A percentile compares a stretch with the other conserved stretches of the same genome.
phyloP scores from a whole-genome alignment of 805 yeast genomes.

The Myxozyma neotropica region DNA sequence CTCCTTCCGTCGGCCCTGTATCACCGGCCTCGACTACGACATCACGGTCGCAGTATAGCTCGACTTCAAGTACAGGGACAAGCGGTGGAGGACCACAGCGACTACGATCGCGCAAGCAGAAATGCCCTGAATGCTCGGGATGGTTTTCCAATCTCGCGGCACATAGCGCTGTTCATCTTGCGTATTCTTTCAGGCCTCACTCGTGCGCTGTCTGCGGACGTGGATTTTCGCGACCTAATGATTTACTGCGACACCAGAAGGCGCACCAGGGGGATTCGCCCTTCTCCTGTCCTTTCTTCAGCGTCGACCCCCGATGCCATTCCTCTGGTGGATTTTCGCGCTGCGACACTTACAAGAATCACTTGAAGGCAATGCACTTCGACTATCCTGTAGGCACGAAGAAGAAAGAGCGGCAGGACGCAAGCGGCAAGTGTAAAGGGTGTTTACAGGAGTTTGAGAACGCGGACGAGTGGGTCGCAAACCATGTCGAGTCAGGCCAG shows the following conservation, averaged over 20 bases:
- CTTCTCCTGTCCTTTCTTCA: constrained; percentile 77
- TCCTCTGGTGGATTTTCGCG: constrained; percentile 82
- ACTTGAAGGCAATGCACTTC: constrained; percentile 85
- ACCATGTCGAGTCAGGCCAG: constrained; percentile 61
- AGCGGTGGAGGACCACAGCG: constrained; percentile 15
- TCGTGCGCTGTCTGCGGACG: constrained; percentile 75
- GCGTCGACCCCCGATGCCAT: constrained; percentile 58
- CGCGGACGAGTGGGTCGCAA: constrained; percentile 77
- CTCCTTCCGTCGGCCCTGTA: background rate
- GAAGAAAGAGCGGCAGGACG: constrained; percentile 69
- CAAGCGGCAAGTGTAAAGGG: constrained; percentile 73
- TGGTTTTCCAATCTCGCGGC: constrained; percentile 80
- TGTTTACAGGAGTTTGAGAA: constrained; percentile 67
- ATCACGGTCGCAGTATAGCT: background rate
- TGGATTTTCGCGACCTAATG: constrained; percentile 88
- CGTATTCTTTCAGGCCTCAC: constrained; percentile 74
- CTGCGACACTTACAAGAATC: constrained; percentile 91
- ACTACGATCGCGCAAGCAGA: constrained; percentile 54
- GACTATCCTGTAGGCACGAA: constrained; percentile 85
- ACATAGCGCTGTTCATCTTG: constrained; percentile 75
- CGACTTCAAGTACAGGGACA: background rate
- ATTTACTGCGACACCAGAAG: constrained; percentile 79
- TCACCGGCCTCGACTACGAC: background rate
- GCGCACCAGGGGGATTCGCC: constrained; percentile 81
- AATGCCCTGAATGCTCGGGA: constrained; percentile 69